phyloP scores from a whole-genome alignment of 768 basidiomycete species.

The Naganishia antarctica region DNA sequence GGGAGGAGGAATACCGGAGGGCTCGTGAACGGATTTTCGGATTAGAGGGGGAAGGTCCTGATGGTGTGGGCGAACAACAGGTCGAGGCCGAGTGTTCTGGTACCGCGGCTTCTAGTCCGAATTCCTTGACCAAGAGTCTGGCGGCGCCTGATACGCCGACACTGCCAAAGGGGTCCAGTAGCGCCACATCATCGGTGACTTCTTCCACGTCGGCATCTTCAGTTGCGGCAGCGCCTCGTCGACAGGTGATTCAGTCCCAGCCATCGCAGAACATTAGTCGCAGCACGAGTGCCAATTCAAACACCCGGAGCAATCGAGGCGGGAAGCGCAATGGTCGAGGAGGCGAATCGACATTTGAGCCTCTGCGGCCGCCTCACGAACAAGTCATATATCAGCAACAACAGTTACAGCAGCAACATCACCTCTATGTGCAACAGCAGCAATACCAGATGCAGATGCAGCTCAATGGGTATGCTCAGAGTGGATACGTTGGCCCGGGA shows the following conservation, averaged over 20 bases:
- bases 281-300: constrained; percentile 16
- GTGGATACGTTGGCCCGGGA: constrained; percentile 11
- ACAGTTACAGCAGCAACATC: constrained; percentile 18
- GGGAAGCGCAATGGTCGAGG: constrained; percentile 14
- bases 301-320: constrained; percentile 7
- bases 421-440: constrained; percentile 17
- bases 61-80: constrained; percentile 1
- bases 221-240: background rate
- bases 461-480: constrained; percentile 15
- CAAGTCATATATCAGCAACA: constrained; percentile 15
- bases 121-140: constrained; percentile 1
- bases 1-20: constrained; percentile 26
- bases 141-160: constrained; percentile 3
- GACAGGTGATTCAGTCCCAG: background rate
- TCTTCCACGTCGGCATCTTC: constrained; percentile 20
- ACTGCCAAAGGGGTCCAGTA: background rate
- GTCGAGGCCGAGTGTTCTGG: background rate
- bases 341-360: constrained; percentile 23
- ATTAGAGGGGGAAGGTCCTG: background rate
- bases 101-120: constrained; percentile 11
- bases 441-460: constrained; percentile 18
- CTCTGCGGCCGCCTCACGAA: constrained; percentile 21
- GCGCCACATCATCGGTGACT: constrained; percentile 1
- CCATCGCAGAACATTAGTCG: background rate
- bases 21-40: constrained; percentile 31